Percentiles rank a stretch among this genome's conserved stretches.
phyloP scores from a whole-genome alignment of 2,329 filamentous ascomycete species.

The Arachnopeziza araneosa region DNA sequence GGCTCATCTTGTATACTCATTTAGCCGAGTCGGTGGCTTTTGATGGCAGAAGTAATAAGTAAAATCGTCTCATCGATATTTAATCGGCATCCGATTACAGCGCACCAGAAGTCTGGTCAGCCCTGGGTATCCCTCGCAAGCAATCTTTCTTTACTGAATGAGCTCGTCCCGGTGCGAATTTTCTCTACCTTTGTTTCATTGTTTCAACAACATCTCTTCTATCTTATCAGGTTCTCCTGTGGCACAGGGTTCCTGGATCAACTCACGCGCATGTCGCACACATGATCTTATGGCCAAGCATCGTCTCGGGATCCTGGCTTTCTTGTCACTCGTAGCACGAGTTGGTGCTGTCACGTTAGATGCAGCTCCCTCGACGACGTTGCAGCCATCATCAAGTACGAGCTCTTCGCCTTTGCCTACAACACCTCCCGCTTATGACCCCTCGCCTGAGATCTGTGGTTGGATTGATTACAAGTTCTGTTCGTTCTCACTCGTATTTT shows the following conservation, averaged over 20 bases:
- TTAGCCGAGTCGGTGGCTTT: neutral
- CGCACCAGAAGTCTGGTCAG: neutral
- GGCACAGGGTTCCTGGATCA: neutral
- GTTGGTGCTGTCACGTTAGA: neutral
- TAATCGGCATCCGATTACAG: neutral
- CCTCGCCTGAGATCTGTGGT: neutral
- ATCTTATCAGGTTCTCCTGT: neutral
- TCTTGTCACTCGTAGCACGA: neutral
- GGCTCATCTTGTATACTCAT: neutral
- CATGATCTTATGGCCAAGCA: neutral
- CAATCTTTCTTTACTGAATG: neutral
- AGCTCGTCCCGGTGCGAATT: neutral
- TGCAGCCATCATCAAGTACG: neutral
- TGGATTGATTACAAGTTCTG: neutral
- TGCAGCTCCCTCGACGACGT: neutral
- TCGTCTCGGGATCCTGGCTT: neutral
- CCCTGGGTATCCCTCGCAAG: neutral
- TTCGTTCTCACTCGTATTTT: neutral
- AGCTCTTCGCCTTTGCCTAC: neutral
- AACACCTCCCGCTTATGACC: neutral
- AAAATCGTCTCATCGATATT: neutral
- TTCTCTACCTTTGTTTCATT: neutral
- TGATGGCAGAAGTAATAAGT: neutral
- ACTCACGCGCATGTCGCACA: neutral
- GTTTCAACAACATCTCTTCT: neutral